Evolutionary conservation across 2,329 filamentous ascomycete species (phyloP), one percentile per base, ranked within the genome.

Genomic region (Penicillium sp.): DNA sequence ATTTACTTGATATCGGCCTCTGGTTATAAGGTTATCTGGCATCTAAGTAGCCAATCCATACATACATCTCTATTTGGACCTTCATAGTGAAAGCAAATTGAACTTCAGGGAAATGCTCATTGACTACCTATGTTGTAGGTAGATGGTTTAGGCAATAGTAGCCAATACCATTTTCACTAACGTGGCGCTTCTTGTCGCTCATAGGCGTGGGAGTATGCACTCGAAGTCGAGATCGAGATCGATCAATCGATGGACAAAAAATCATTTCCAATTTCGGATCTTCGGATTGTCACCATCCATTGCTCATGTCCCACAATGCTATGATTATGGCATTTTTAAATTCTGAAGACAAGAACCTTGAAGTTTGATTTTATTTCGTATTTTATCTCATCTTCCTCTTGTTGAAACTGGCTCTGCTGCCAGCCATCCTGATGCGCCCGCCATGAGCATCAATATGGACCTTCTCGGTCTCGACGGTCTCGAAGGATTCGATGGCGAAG

Each of bases 391-490:
- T 23, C 5, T 23, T 23, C 5, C 23, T 3, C 5, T 23, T 23
- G 23, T 23, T 23, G 23, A n/a, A 38, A 32, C 32, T 38, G 16
- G 18, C 48, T 39, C 30, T 46, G 26, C 48, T 44, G 39, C 46
- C 46, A 53, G 18, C 27, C 46, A 40, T 30, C 51, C 47, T 53
- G 39, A 53, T 53, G 51, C 51, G n/a, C 51, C 32, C 39, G 47
- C 36, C 40, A 65, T 64, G 50, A 70, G 67, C 63, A 61, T 54
- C 57, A 62, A 53, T 30, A 61, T 64, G 50, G 71, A 72, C 47
- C 59, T 67, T 23, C 62, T 69, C n/a, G 66, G 67, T 45, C 61
- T 71, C 39, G 63, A 67, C 46, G 46, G 51, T 32, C 45, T 53
- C 6, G 50, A 53, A 40, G 43, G 50, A 29, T 53, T 53, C 8